Percentiles rank a stretch among this genome's conserved stretches.
Conservation (phyloP, 805 yeast genomes). For the Pichia kluyveri region DNA sequence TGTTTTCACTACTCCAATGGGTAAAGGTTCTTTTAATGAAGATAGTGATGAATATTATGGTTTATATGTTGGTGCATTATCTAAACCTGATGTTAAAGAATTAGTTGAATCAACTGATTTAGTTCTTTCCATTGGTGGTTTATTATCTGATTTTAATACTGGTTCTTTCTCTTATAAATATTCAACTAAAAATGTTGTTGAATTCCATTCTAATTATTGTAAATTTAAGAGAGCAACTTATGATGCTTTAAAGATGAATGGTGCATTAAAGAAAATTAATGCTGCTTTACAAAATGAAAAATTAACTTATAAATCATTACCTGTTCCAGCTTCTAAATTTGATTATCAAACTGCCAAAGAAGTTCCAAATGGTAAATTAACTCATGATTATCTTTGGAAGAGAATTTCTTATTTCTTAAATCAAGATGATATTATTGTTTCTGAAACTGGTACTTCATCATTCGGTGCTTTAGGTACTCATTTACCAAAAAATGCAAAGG, state of each 20-base stretch:
- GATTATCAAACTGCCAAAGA: slow-evolving; percentile 34
- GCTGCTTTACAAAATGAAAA: slow-evolving; percentile 24
- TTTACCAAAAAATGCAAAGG: slow-evolving; percentile 53
- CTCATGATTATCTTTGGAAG: slow-evolving; percentile 66
- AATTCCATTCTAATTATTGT: slow-evolving; percentile 70
- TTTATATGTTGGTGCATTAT: slow-evolving; percentile 76
- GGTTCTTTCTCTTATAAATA: slow-evolving; percentile 77
- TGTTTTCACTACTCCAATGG: slow-evolving; percentile 83
- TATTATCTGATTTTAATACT: slow-evolving; percentile 83
- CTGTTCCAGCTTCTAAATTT: slow-evolving; percentile 39
- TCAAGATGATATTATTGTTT: slow-evolving; percentile 57
- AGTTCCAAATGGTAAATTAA: slow-evolving; percentile 36
- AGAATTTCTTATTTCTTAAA: slow-evolving; percentile 52
- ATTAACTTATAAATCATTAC: slow-evolving; percentile 37
- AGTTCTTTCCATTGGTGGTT: slow-evolving; percentile 71
- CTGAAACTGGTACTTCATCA: slow-evolving; percentile 72
- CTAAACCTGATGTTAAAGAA: slow-evolving; percentile 61
- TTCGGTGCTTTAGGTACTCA: slow-evolving; percentile 61
- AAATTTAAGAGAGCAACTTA: slow-evolving; percentile 61
- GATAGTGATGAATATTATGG: slow-evolving; percentile 69
- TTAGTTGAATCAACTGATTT: slow-evolving; percentile 70
- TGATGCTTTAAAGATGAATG: slow-evolving; percentile 67
- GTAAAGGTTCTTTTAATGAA: slow-evolving; percentile 74
- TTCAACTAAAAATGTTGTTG: slow-evolving; percentile 66
- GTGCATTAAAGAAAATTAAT: slow-evolving; percentile 37